A percentile compares a stretch with the other conserved stretches of the same genome.
These are phyloP conservation scores for Brassica juncea DNA, from an alignment of 345 rosid genomes.

Conservation along the genomic window DNA sequence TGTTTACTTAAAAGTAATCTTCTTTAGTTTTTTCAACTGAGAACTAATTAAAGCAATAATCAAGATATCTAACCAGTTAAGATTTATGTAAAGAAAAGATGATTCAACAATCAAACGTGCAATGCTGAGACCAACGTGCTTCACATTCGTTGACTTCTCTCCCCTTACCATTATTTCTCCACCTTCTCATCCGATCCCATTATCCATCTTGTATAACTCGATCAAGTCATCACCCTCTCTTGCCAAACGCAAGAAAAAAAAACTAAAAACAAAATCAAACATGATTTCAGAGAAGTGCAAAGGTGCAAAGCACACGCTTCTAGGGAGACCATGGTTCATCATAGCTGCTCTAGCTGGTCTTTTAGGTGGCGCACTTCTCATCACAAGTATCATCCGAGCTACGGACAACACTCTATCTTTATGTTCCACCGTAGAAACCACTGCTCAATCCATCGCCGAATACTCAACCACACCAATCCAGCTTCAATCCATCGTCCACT, in stretches of 20 bases:
- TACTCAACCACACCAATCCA: constrained; percentile 55
- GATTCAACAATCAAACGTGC: constrained; percentile 19
- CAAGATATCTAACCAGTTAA: too few relatives aligned
- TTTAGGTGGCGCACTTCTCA: constrained; percentile 47
- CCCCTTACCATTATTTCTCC: constrained; percentile 32
- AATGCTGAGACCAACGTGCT: constrained; percentile 38
- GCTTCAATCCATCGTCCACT: constrained; percentile 66
- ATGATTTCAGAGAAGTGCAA: constrained; percentile 24
- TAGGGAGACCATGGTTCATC: constrained; percentile 46
- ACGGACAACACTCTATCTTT: constrained; percentile 42
- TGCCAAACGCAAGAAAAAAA: constrained; percentile 9
- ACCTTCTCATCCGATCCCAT: constrained; percentile 30
- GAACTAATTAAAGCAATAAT: too few relatives aligned
- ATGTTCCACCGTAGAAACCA: constrained; percentile 46
- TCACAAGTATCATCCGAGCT: constrained; percentile 46
- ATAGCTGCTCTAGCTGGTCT: constrained; percentile 44
- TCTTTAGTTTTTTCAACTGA: too few relatives aligned
- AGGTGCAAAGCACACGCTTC: constrained; percentile 16
- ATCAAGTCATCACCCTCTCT: constrained; percentile 3
- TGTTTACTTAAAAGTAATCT: too few relatives aligned
- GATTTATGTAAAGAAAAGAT: background rate
- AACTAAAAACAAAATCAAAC: background rate
- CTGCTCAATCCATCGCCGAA: constrained; percentile 27
- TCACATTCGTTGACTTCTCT: constrained; percentile 28
- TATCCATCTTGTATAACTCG: constrained; percentile 28